Evolutionary conservation across 2,329 filamentous ascomycete species (phyloP).

Genomic region (Zopfia rhizophila): DNA sequence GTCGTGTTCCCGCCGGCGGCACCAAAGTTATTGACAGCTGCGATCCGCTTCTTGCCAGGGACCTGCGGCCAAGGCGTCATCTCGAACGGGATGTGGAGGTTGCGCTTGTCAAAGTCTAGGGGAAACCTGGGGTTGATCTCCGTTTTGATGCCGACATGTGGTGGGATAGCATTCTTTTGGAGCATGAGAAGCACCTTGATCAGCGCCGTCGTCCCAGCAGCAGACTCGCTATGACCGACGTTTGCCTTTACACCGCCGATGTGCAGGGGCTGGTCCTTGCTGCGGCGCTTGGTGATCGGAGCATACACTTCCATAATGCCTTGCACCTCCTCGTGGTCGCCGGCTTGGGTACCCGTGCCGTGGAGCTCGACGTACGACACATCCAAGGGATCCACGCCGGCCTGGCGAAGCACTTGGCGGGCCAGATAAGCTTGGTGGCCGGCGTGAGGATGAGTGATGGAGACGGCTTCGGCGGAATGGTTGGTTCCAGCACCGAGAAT

Average conservation of each 20-base stretch:
- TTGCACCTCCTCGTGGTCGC: slow-evolving; percentile 24
- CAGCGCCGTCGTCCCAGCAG: slow-evolving; percentile 41
- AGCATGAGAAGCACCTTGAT: slow-evolving; percentile 48
- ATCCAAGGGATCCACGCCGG: slow-evolving; percentile 13
- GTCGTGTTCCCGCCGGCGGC: slow-evolving; percentile 52
- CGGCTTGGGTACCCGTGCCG: slow-evolving; percentile 33
- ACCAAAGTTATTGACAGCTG: slow-evolving; percentile 51
- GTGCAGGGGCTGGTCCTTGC: slow-evolving; percentile 26
- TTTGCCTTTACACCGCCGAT: slow-evolving; percentile 46
- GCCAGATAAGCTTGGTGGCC: slow-evolving; percentile 18
- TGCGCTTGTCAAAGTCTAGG: slow-evolving; percentile 27
- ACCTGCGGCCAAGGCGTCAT: slow-evolving; percentile 13
- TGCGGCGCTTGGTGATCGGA: background rate
- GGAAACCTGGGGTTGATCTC: slow-evolving; percentile 35
- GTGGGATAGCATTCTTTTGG: slow-evolving; percentile 27
- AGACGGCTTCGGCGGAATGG: slow-evolving; percentile 46
- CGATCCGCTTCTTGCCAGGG: slow-evolving; percentile 8
- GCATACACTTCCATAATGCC: slow-evolving; percentile 27
- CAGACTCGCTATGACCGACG: slow-evolving; percentile 50
- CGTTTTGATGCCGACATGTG: slow-evolving; percentile 37
- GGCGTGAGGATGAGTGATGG: slow-evolving; percentile 33
- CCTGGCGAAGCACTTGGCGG: slow-evolving; percentile 16
- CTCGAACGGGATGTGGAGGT: slow-evolving; percentile 23
- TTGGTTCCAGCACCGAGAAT: slow-evolving; percentile 44
- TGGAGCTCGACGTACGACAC: slow-evolving; percentile 31